Conservation (phyloP, 805 yeast species). For the Candida nanaspora region DNA sequence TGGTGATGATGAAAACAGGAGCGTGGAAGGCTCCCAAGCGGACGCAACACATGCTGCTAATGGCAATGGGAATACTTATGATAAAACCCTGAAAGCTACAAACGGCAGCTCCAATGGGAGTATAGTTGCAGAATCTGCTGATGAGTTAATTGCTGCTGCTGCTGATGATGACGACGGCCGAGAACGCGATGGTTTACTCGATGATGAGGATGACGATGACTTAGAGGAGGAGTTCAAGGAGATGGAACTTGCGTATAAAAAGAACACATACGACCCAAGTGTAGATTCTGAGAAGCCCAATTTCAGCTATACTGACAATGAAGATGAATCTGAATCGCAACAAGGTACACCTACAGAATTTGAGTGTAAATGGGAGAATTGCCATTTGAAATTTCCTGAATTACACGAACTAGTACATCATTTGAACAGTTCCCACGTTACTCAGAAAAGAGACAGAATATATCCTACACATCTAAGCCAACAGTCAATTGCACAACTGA, state of each 20-base stretch:
- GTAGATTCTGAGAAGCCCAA: slow-evolving; percentile 3
- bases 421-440: slow-evolving; percentile 30
- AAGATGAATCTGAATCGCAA: neutral
- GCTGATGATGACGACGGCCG: neutral
- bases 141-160: neutral
- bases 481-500: neutral
- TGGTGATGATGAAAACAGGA: too few species aligned
- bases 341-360: neutral
- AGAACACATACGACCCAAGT: slow-evolving; percentile 7
- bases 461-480: neutral
- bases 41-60: too few species aligned
- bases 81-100: too few species aligned
- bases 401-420: slow-evolving; percentile 34
- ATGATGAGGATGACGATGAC: slow-evolving; percentile 10
- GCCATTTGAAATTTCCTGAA: slow-evolving; percentile 22
- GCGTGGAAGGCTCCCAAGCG: too few species aligned
- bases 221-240: slow-evolving; percentile 15
- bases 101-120: too few species aligned
- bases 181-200: too few species aligned
- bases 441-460: slow-evolving; percentile 10
- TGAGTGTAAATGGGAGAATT: slow-evolving; percentile 32
- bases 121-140: too few species aligned
- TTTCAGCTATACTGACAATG: neutral
- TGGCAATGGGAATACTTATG: too few species aligned
- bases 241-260: slow-evolving; percentile 10